phyloP scores from a whole-genome alignment of 768 basidiomycete species.

The Hygrophorus pudorinus region DNA sequence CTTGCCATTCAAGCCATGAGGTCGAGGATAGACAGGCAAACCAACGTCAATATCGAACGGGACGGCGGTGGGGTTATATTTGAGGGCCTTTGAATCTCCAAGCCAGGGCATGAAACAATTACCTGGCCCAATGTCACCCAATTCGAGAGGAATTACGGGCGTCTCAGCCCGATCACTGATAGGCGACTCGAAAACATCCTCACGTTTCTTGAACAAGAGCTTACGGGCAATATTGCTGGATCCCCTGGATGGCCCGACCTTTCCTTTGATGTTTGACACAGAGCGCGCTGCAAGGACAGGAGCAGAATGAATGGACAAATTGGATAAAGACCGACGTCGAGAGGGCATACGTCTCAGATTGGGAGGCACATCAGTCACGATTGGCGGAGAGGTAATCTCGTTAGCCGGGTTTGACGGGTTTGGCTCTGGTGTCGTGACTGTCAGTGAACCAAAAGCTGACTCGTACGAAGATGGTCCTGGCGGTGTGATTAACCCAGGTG shows the following conservation, averaged over 20 bases:
- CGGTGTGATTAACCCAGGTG: slow-evolving; percentile 19
- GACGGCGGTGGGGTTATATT: neutral
- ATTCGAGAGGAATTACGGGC: slow-evolving; percentile 7
- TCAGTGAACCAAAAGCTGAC: slow-evolving; percentile 12
- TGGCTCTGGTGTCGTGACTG: slow-evolving; percentile 2
- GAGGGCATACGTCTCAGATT: slow-evolving; percentile 26
- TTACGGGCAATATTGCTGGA: slow-evolving; percentile 48
- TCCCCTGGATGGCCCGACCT: slow-evolving; percentile 30
- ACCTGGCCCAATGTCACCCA: slow-evolving; percentile 17
- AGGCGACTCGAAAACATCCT: slow-evolving; percentile 10
- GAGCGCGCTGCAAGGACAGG: slow-evolving; percentile 34
- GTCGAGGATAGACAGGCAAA: slow-evolving; percentile 3
- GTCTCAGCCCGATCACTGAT: neutral
- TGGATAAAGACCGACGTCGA: slow-evolving; percentile 49
- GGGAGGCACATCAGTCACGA: slow-evolving; percentile 13
- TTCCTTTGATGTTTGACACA: slow-evolving; percentile 37
- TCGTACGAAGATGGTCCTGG: slow-evolving; percentile 32
- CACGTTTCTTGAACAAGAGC: slow-evolving; percentile 37
- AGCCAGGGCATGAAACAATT: slow-evolving; percentile 36
- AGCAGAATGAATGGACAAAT: slow-evolving; percentile 34
- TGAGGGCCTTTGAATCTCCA: slow-evolving; percentile 18
- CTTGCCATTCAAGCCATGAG: slow-evolving; percentile 32
- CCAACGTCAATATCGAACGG: slow-evolving; percentile 6
- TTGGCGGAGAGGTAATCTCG: slow-evolving; percentile 10
- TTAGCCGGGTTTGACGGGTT: neutral